Percentiles rank a stretch among this genome's conserved stretches.
These are phyloP conservation scores for Aspergillus jensenii DNA, from an alignment of 2,329 filamentous ascomycete genomes.

Conservation along the genomic window DNA sequence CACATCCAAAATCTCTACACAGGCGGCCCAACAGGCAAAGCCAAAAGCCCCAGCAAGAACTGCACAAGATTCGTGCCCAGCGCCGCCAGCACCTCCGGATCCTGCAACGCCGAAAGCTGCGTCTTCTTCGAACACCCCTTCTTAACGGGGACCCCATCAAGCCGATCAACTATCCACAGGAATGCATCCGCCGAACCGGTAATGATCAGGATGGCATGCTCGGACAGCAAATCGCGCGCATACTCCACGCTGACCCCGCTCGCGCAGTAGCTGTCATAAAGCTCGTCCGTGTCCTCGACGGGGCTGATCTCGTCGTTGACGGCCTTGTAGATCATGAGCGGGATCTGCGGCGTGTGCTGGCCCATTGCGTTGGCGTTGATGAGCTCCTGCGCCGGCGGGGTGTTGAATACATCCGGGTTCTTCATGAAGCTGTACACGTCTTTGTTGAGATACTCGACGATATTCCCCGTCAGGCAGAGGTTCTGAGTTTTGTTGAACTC, in stretches of 20 bases:
- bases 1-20: too few species aligned
- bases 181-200: slow-evolving; percentile 36
- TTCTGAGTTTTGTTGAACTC: slow-evolving; percentile 22
- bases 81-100: slow-evolving; percentile 10
- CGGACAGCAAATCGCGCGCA: slow-evolving; percentile 46
- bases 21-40: slow-evolving; percentile 6
- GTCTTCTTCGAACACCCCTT: slow-evolving; percentile 17
- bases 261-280: slow-evolving; percentile 45
- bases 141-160: slow-evolving; percentile 15
- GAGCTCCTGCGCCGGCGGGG: slow-evolving; percentile 11
- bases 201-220: slow-evolving; percentile 38
- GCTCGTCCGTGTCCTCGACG: slow-evolving; percentile 44
- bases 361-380: slow-evolving; percentile 33
- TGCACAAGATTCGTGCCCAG: slow-evolving; percentile 10
- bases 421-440: slow-evolving; percentile 25
- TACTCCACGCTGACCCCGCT: slow-evolving; percentile 46
- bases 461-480: slow-evolving; percentile 22
- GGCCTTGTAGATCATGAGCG: slow-evolving; percentile 53
- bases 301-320: slow-evolving; percentile 48
- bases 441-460: slow-evolving; percentile 17
- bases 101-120: slow-evolving; percentile 14
- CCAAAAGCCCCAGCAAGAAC: slow-evolving; percentile 9
- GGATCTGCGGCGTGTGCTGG: slow-evolving; percentile 46
- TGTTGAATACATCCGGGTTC: slow-evolving; percentile 18
- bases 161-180: slow-evolving; percentile 27